Evolutionary conservation across 257 asterid species (phyloP).

Genomic region (Salvia rosmarinus): DNA sequence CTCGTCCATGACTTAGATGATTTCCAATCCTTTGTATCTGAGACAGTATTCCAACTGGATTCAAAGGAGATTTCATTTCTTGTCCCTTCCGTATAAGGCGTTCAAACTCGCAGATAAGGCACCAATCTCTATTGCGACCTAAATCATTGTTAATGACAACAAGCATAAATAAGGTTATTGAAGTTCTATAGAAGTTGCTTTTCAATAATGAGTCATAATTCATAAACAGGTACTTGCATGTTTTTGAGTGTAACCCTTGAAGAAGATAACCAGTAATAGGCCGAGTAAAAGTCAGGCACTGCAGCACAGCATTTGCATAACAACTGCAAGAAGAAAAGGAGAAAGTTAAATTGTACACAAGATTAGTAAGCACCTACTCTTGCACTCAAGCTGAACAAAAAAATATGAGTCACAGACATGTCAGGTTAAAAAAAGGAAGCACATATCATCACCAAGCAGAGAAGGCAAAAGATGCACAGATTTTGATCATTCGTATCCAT

Average conservation of each 20-base stretch:
- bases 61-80: constrained; percentile 41
- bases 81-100: constrained; percentile 44
- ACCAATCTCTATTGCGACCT: constrained; percentile 55
- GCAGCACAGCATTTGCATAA: constrained; percentile 66
- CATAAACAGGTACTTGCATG: constrained; percentile 46
- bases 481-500: too few species aligned
- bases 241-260: constrained; percentile 50
- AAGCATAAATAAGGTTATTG: constrained; percentile 21
- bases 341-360: constrained; percentile 3
- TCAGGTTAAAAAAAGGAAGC: too few species aligned
- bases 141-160: constrained; percentile 3
- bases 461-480: too few species aligned
- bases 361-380: not conserved
- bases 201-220: not conserved
- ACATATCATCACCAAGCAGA: too few species aligned
- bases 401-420: too few species aligned
- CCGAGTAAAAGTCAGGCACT: constrained; percentile 55
- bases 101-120: constrained; percentile 54
- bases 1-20: constrained; percentile 45
- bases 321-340: constrained; percentile 46
- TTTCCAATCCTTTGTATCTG: constrained; percentile 49
- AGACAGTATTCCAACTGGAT: constrained; percentile 54
- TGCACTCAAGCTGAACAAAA: not conserved
- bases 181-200: not conserved
- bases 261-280: constrained; percentile 52